Base-by-base conservation (phyloP, 805 yeast species). In the Ogataea ganodermae region DNA sequence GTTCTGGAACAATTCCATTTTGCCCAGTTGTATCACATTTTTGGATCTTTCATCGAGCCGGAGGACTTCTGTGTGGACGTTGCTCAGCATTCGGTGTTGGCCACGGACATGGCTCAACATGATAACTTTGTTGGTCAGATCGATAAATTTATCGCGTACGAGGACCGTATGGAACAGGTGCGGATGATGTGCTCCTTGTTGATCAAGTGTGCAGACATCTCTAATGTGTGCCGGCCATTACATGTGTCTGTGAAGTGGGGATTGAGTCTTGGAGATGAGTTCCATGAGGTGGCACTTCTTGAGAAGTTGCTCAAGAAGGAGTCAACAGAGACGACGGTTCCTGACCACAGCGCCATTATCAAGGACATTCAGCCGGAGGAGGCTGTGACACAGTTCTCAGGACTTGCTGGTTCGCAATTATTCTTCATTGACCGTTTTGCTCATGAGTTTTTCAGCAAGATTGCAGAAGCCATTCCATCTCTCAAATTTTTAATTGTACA, bases 31-130 rank as follows among this genome's bases (percentile, higher is more conserved):
- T 70, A 63, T 45, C 70, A 71, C 23, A 64, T 84, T 1, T 41
- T 61, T 33, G 43, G 39, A 9, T 46, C 56, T 9, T 60, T 57
- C 39, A 44, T 57, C 35, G 26, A 41, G 17, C 22, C 32, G 6
- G 49, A 43, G 10, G 35, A 30, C 16, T n/a, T 27, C 6, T 35
- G 47, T 28, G 20, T 36, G 23, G 50, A 49, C 23, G 45, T 52
- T 13, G 45, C 52, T 31, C 38, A 40, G 9, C 22, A 28, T 32
- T 47, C 66, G 10, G 83, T 87, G n/a, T 59, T 83, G 37, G 89
- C 94, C 7, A 94, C 99, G 0, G 98, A 94, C 69, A 91, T 94
- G 97, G 92, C 91, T 0, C 77, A 80, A 59, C 99, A 94, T 71
- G 80, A 79, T 55, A 82, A 76, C 37, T 90, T 86, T 65, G 80